phyloP scores from a whole-genome alignment of 83 land plant genomes.

The Picea mariana region DNA sequence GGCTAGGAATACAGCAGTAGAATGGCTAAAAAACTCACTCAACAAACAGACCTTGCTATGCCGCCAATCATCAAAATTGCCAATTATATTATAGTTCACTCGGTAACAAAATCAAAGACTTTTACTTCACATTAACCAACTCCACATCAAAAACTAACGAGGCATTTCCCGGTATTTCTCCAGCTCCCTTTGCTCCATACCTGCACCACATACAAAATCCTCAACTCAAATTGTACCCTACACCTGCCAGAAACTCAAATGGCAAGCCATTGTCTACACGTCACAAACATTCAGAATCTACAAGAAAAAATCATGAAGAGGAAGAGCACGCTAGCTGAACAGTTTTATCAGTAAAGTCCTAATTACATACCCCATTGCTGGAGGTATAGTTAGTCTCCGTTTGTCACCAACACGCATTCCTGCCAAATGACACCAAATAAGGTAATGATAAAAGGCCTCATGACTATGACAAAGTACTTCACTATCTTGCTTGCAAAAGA shows the following conservation, averaged over 20 bases:
- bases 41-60: too few relatives aligned
- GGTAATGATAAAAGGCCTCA: neutral
- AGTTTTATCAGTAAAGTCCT: too few relatives aligned
- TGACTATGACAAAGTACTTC: neutral
- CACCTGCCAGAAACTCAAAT: neutral
- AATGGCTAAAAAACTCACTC: too few relatives aligned
- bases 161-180: slow-evolving; percentile 73
- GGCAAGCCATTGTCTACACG: too few relatives aligned
- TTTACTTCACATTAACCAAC: slow-evolving; percentile 63
- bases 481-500: neutral
- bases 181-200: slow-evolving; percentile 63
- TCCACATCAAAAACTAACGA: slow-evolving; percentile 92
- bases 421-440: slow-evolving; percentile 21
- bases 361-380: slow-evolving; percentile 74
- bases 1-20: too few relatives aligned
- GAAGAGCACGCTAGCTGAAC: neutral
- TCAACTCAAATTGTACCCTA: neutral
- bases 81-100: too few relatives aligned
- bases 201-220: slow-evolving; percentile 33
- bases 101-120: too few relatives aligned
- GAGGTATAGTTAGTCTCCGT: slow-evolving; percentile 85
- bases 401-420: slow-evolving; percentile 98
- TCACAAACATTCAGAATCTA: neutral
- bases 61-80: too few relatives aligned
- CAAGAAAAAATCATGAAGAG: neutral